A percentile compares a stretch with the other conserved stretches of the same genome.
phyloP scores from a whole-genome alignment of 352 stramenopile genomes.

The Phytophthora cryptogea region DNA sequence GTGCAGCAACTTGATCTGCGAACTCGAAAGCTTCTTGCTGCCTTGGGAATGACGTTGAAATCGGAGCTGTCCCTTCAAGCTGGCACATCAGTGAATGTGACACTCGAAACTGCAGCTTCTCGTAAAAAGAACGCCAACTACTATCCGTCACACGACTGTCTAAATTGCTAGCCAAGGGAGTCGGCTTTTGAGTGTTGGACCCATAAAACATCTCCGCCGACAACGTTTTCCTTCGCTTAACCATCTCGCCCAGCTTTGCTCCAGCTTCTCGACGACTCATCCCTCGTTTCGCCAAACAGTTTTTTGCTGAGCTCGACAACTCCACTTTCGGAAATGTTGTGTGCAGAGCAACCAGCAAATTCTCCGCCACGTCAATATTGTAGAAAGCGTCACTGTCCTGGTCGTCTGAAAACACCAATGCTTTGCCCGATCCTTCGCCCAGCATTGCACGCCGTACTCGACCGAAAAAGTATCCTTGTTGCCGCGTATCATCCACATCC shows the following conservation, averaged over 20 bases:
- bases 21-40: slow-evolving; percentile 86
- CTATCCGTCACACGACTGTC: not conserved
- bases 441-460: slow-evolving; percentile 14
- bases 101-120: slow-evolving; percentile 79
- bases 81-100: slow-evolving; percentile 79
- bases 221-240: slow-evolving; percentile 39
- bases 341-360: slow-evolving; percentile 51
- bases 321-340: slow-evolving; percentile 49
- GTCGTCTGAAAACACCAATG: not conserved
- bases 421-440: not conserved
- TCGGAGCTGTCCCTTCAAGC: slow-evolving; percentile 67
- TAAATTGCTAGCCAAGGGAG: not conserved
- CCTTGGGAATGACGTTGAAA: slow-evolving; percentile 70
- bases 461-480: slow-evolving; percentile 68
- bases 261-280: slow-evolving; percentile 2
- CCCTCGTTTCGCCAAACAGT: slow-evolving; percentile 36
- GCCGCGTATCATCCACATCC: slow-evolving; percentile 36
- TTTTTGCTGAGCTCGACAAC: slow-evolving; percentile 41
- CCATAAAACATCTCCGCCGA: slow-evolving; percentile 45
- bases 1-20: slow-evolving; percentile 54
- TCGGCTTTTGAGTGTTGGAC: not conserved
- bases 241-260: slow-evolving; percentile 16
- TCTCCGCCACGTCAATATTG: slow-evolving; percentile 34
- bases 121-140: slow-evolving; percentile 59
- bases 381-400: slow-evolving; percentile 20